These are phyloP conservation scores for Suillus occidentalis DNA, from an alignment of 768 basidiomycete species.

Conservation along the genomic window DNA sequence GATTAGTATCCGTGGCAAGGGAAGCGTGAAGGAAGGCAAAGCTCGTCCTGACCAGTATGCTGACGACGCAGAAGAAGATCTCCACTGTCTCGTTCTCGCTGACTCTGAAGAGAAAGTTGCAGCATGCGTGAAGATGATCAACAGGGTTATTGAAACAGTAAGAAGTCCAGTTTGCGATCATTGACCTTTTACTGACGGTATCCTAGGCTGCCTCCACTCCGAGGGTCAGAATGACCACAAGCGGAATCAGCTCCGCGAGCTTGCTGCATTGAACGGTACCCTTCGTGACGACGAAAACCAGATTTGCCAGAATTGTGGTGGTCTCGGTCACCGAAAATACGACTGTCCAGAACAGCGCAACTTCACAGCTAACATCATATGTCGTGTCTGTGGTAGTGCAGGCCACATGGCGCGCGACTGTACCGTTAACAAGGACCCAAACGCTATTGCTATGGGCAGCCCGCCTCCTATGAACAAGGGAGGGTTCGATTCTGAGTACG, in stretches of 20 bases:
- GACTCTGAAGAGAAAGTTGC: slow-evolving; percentile 92
- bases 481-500: slow-evolving; percentile 97
- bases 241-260: slow-evolving; percentile 95
- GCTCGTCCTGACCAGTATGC: slow-evolving; percentile 91
- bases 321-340: slow-evolving; percentile 95
- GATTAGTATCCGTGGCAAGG: slow-evolving; percentile 97
- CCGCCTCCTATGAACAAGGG: slow-evolving; percentile 58
- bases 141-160: slow-evolving; percentile 97
- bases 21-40: slow-evolving; percentile 98
- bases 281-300: slow-evolving; percentile 99
- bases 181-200: neutral
- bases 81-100: slow-evolving; percentile 95
- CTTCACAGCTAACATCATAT: slow-evolving; percentile 99
- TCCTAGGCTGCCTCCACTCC: slow-evolving; percentile 91
- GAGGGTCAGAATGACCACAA: slow-evolving; percentile 99
- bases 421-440: slow-evolving; percentile 89
- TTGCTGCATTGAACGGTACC: slow-evolving; percentile 97
- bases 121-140: slow-evolving; percentile 92
- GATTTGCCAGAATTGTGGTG: slow-evolving; percentile 96
- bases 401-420: slow-evolving; percentile 99
- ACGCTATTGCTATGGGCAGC: slow-evolving; percentile 50
- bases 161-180: slow-evolving; percentile 23
- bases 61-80: slow-evolving; percentile 97
- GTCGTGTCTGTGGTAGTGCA: slow-evolving; percentile 96
- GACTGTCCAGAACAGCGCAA: slow-evolving; percentile 98